Percentiles rank a stretch among this genome's conserved stretches.
Conservation (phyloP, 345 rosid genomes). For the Hibiscus mutabilis region DNA sequence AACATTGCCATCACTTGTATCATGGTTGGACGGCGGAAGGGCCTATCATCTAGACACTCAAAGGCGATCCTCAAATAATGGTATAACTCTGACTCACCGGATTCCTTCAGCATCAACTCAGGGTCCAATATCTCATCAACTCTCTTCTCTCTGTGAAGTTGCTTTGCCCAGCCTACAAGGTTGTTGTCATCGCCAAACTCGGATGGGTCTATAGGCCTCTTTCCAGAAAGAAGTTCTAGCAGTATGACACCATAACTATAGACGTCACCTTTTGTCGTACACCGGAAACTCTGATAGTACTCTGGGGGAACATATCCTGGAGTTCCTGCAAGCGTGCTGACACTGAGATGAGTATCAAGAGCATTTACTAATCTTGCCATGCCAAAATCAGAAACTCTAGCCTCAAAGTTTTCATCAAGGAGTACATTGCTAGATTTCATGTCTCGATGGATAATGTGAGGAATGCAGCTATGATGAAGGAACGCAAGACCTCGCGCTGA, state of each 20-base stretch:
- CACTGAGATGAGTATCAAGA: slow-evolving; percentile 89
- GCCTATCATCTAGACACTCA: slow-evolving; percentile 89
- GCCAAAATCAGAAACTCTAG: slow-evolving; percentile 93
- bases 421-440: slow-evolving; percentile 98
- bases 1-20: slow-evolving; percentile 96
- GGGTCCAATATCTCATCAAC: slow-evolving; percentile 58
- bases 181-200: slow-evolving; percentile 87
- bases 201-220: slow-evolving; percentile 78
- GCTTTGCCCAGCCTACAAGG: slow-evolving; percentile 96
- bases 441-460: slow-evolving; percentile 95
- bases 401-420: slow-evolving; percentile 81
- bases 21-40: slow-evolving; percentile 82
- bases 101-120: slow-evolving; percentile 36
- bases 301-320: slow-evolving; percentile 99
- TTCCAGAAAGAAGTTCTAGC: slow-evolving; percentile 91
- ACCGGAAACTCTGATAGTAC: slow-evolving; percentile 93
- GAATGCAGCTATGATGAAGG: slow-evolving; percentile 96
- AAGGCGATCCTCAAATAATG: slow-evolving; percentile 74
- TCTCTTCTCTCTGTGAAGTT: slow-evolving; percentile 66
- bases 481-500: slow-evolving; percentile 96
- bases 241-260: slow-evolving; percentile 91
- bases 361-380: slow-evolving; percentile 94
- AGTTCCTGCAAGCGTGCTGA: slow-evolving; percentile 95
- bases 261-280: slow-evolving; percentile 94
- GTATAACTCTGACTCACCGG: slow-evolving; percentile 57